phyloP scores from a whole-genome alignment of 1,284 basidiomycete species.

The Ganoderma boninense region DNA sequence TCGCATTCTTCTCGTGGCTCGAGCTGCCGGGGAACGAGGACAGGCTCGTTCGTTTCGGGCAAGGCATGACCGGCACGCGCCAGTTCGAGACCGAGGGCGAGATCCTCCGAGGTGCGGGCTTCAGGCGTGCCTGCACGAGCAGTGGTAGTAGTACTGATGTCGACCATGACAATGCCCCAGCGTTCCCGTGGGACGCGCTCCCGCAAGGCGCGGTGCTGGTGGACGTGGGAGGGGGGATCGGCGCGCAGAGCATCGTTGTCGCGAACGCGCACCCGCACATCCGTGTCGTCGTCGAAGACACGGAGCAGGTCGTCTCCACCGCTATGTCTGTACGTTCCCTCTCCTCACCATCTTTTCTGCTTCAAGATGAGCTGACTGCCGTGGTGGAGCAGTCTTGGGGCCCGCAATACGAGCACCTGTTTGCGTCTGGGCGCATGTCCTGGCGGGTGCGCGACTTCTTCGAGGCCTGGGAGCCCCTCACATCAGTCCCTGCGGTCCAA shows the following conservation, averaged over 20 bases:
- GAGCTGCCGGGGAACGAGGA: conserved; percentile 36
- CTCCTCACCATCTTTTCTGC: too few relatives aligned
- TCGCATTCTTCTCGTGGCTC: conserved; percentile 37
- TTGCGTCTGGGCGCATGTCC: conserved; percentile 34
- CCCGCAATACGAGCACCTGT: conserved; percentile 30
- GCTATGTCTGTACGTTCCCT: conserved; percentile 40
- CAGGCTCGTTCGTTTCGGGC: conserved; percentile 34
- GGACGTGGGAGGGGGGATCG: conserved; percentile 81
- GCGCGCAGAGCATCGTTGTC: conserved; percentile 70
- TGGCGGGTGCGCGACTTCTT: conserved; percentile 71
- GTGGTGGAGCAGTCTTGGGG: conserved; percentile 33
- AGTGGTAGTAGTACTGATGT: not conserved
- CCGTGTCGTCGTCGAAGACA: conserved; percentile 73
- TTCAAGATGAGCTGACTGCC: too few relatives aligned
- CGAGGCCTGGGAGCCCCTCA: conserved; percentile 42
- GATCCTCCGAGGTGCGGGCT: conserved; percentile 30
- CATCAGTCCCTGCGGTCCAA: too few relatives aligned
- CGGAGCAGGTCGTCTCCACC: conserved; percentile 66
- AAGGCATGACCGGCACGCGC: conserved; percentile 37
- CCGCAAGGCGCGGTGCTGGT: conserved; percentile 59
- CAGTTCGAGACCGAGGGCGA: conserved; percentile 34
- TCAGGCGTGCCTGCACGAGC: not conserved
- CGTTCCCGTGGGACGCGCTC: conserved; percentile 69
- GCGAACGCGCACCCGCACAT: conserved; percentile 61
- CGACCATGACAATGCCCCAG: conserved; percentile 42